These are phyloP conservation scores for Aurantiochytrium sp. DNA, from an alignment of 108 stramenopile genomes.

Conservation along the genomic window DNA sequence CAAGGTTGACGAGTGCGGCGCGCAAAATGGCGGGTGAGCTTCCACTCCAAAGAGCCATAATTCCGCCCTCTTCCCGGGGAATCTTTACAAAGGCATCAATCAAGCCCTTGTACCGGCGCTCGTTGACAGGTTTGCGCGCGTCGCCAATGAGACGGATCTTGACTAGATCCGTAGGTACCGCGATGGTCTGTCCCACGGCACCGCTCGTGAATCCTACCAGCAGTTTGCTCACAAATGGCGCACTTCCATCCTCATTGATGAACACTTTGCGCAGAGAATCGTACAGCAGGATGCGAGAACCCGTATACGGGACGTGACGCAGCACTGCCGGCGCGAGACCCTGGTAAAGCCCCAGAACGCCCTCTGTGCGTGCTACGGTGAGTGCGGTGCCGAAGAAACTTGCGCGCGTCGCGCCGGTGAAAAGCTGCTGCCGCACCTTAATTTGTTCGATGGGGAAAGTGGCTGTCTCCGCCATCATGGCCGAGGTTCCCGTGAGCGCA, in stretches of 20 bases:
- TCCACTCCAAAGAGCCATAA: neutral
- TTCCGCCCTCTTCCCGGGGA: neutral
- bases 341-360: neutral
- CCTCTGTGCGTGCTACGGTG: neutral
- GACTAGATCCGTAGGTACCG: neutral
- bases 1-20: neutral
- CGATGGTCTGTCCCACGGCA: neutral
- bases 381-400: neutral
- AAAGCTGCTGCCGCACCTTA: neutral
- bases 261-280: neutral
- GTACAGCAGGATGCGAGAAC: conserved; percentile 5
- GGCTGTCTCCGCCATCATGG: neutral
- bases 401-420: neutral
- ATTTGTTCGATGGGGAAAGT: neutral
- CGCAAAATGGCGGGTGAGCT: neutral
- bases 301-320: neutral
- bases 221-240: neutral
- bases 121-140: neutral
- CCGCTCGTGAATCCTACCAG: neutral
- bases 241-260: neutral
- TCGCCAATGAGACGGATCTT: neutral
- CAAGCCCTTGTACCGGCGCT: neutral
- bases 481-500: neutral
- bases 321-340: neutral
- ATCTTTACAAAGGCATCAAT: neutral